These are phyloP conservation scores for Sarocladium brachiariae DNA, from an alignment of 2,329 filamentous ascomycete species.

Conservation along the genomic window DNA sequence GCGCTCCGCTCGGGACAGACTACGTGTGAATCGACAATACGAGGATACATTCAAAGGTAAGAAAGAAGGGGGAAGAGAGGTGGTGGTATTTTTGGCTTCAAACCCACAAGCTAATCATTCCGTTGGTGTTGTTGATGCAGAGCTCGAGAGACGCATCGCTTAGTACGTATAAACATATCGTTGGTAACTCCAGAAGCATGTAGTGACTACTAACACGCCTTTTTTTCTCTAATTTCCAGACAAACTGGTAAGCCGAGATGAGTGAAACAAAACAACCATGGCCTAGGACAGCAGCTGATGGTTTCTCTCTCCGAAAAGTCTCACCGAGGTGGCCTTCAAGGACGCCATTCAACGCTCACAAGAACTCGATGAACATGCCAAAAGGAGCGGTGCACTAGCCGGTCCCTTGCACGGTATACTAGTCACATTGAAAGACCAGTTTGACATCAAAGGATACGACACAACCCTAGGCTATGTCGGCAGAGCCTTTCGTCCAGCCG, in stretches of 20 bases:
- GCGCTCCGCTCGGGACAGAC: background rate
- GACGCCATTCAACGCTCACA: conserved; percentile 35
- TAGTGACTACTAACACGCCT: background rate
- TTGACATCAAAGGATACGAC: conserved; percentile 46
- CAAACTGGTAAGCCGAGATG: background rate
- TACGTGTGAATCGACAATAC: background rate
- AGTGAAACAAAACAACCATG: background rate
- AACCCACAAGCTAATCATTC: background rate
- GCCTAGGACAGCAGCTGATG: background rate
- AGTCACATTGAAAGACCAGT: conserved; percentile 44
- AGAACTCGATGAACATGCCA: conserved; percentile 34
- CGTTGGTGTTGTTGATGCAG: too few relatives aligned
- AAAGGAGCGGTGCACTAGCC: conserved; percentile 31
- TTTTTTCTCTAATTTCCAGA: background rate
- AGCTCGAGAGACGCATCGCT: background rate
- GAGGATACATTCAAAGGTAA: background rate
- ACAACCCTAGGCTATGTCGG: conserved; percentile 48
- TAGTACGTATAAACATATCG: background rate
- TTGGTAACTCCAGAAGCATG: background rate
- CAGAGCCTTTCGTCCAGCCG: too few relatives aligned
- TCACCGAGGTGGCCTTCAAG: conserved; percentile 43
- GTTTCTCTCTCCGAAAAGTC: conserved; percentile 25
- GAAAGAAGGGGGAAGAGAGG: background rate
- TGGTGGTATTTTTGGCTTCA: background rate
- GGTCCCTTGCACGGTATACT: conserved; percentile 56